Base-by-base conservation (phyloP, 1,139 yeast genomes). In the Scheffersomyces lignicola region DNA sequence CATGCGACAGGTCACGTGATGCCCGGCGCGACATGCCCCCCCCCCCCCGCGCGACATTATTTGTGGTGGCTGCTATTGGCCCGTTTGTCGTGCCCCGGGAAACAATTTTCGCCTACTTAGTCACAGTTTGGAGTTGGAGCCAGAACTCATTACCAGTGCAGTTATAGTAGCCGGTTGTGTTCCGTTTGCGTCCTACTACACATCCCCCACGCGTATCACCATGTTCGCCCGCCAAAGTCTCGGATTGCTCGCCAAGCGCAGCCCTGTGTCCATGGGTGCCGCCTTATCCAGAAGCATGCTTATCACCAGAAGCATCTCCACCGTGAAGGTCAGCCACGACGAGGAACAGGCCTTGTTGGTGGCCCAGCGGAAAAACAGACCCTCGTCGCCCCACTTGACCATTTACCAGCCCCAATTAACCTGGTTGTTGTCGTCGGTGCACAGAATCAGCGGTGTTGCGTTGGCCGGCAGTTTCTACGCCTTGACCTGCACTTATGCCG, bases 371-470 rank as follows among this genome's bases (percentile, higher is more conserved):
- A 75, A 73, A 51, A 77, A 80, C 66, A 82, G 98, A 68, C 98
- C 98, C 31, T 67, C 76, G 24, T 89, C 97, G 28, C 98, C 98
- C 40, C 95, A 92, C 62, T 74, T 92, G 58, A 67, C 80, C 41
- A 90, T 92, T 57, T 92, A 90, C 69, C 73, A 88, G 68, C 94
- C 94, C 35, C 97, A 92, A 69, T 62, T 90, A 48, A 87, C 97
- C 29, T 76, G 83, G 85, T 64, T 76, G 45, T 60, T 92, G 58
- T 90, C 97, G 4, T 69, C 83, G 24, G 61, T 83, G 44, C 97
- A 92, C 67, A 83, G 98, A 74, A 65, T 92, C 52, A 78, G 95
- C 31, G 97, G 97, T 58, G 84, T 89, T 20, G 78, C 80, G 32
- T 66, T 92, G 58, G 96, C 90, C 28, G 80, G 73, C 41, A 82